Base-by-base conservation (phyloP, 805 yeast species). In the Cyberlindnera galapagoensis region DNA sequence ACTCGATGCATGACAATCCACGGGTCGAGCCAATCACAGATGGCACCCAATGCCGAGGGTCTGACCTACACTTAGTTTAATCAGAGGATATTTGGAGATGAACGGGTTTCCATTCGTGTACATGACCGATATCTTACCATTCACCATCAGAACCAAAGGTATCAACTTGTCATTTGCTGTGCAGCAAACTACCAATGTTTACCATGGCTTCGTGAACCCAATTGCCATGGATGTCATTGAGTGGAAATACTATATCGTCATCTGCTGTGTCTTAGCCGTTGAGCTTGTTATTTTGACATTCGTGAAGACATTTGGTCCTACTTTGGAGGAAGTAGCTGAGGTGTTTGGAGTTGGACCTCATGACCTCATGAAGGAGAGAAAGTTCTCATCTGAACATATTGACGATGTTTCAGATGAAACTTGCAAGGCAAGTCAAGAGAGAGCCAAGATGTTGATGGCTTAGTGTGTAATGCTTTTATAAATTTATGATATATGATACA, bases 61-160 rank as follows among this genome's bases (percentile, higher is more conserved):
- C n/a, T n/a, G n/a, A n/a, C n/a, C n/a, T n/a, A n/a, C n/a, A n/a
- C n/a, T n/a, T n/a, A n/a, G n/a, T n/a, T n/a, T n/a, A n/a, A n/a
- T n/a, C n/a, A n/a, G n/a, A n/a, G n/a, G n/a, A n/a, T n/a, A 65
- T 42, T 50, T 60, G 26, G 69, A 68, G 22, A 46, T 55, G 32
- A 65, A 66, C 36, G 73, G 73, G 30, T 56, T 68, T 33, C 70
- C 72, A 31, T 61, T 51, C 46, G 44, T 66, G 27, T 70, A 69
- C 46, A 43, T 62, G 31, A 65, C 75, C 24, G 76, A 66, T 47
- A 54, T 55, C 21, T 39, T 54, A 30, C 57, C 66, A 29, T 56
- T 44, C 46, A 50, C 53, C n/a, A 43, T 47, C 24, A 49, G 61
- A 53, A 45, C 56, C 7, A 54, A 54, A 34, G 59, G 57, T 40